Evolutionary conservation across 495 filamentous ascomycete genomes (phyloP), one percentile per base, ranked within the genome.

Genomic region (Annulohypoxylon bovei): DNA sequence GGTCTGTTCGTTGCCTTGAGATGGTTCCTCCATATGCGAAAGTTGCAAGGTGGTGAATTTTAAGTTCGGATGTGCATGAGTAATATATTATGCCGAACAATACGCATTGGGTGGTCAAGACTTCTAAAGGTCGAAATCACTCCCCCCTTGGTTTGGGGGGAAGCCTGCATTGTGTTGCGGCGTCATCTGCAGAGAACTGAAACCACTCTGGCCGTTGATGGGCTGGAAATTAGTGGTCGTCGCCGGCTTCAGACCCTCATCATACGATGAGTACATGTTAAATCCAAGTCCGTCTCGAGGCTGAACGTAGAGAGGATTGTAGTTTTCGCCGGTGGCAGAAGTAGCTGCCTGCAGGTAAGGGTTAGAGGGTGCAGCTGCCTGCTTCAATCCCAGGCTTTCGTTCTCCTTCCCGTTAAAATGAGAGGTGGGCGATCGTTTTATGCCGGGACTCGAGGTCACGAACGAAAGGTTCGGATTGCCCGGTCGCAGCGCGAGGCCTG

Each of bases 291-390:
- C 76, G 16, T 72, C 66, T 50, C 75, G 70, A 23, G 73, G 64
- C 37, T 80, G 79, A 52, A 77, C 75, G 63, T 73, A 83, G 16
- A 86, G 76, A 1, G 84, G 83, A 53, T 86, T 85, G 47, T 79
- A 77, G 32, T 59, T 77, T 7, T 77, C 73, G 56, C 71, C 49
- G 7, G 76, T 70, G 33, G 79, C 71, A 6, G 73, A 62, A 23
- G 79, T 76, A 18, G 76, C 67, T 1, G 77, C 63, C 20, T 75
- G 76, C 8, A 79, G 74, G 39, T 79, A 83, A 9, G 75, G 63
- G 65, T 75, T 75, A 35, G 80, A 23, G 27, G 60, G 20, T 35
- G 37, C 16, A 8, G 61, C 37, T 49, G 72, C 67, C 8, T 69
- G 59, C 58, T 75, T 75, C 12, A 64, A 27, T 20, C 57, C 11